Conservation (phyloP, 805 yeast genomes). For the Ascoidea tarda region DNA sequence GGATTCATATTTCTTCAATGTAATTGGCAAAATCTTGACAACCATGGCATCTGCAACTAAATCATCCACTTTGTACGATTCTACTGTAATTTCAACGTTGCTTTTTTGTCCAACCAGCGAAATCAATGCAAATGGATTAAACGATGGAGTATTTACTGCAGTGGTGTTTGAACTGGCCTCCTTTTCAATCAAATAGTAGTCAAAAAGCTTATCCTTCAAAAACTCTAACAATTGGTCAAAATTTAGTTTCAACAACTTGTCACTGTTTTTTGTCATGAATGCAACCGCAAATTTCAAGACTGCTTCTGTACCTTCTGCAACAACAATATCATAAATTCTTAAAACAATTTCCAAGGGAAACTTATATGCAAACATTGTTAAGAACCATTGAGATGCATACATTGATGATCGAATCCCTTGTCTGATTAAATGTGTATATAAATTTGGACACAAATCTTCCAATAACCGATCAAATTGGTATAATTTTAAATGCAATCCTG, state of each 20-base stretch:
- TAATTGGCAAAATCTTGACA: slow-evolving; percentile 58
- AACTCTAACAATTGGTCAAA: slow-evolving; percentile 71
- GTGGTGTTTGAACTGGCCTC: slow-evolving; percentile 3
- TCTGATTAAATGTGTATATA: slow-evolving; percentile 62
- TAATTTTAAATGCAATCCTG: slow-evolving; percentile 71
- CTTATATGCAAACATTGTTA: slow-evolving; percentile 88
- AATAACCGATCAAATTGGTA: slow-evolving; percentile 85
- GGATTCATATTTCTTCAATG: slow-evolving; percentile 50
- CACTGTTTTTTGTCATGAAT: slow-evolving; percentile 57
- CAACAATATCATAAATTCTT: slow-evolving; percentile 74
- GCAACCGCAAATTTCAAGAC: slow-evolving; percentile 74
- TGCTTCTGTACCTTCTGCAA: slow-evolving; percentile 86
- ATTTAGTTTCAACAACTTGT: slow-evolving; percentile 38
- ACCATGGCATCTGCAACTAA: slow-evolving; percentile 70
- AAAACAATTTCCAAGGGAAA: slow-evolving; percentile 83
- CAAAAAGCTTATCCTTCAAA: slow-evolving; percentile 69
- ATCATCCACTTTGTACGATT: slow-evolving; percentile 48
- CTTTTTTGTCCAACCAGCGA: neutral
- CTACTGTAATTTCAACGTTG: slow-evolving; percentile 11
- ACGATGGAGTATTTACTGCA: slow-evolving; percentile 1
- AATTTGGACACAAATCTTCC: slow-evolving; percentile 60
- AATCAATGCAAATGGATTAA: slow-evolving; percentile 11
- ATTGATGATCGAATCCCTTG: slow-evolving; percentile 86
- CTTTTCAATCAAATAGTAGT: slow-evolving; percentile 37
- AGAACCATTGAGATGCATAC: slow-evolving; percentile 98